Evolutionary conservation across 2,329 filamentous ascomycete species (phyloP), one percentile per base, ranked within the genome.

Genomic region (Waltergamsia citrina): DNA sequence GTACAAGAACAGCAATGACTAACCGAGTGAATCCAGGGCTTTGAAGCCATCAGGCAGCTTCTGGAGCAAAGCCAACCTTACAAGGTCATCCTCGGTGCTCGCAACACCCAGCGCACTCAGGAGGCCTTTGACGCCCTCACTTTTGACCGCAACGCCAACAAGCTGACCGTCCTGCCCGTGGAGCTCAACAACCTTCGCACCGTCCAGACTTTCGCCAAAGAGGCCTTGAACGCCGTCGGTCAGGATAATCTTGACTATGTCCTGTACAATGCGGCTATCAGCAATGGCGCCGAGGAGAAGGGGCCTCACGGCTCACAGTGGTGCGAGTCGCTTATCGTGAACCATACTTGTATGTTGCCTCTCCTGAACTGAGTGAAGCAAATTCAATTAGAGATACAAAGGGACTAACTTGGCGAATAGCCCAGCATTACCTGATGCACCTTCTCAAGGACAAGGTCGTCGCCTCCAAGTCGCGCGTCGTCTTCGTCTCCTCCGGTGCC

Each of bases 371-470:
- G 19, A 4, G 11, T 31, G 15, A n/a, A 12, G 11, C 12, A 33
- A 28, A 21, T 14, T 7, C n/a, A 25, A 29, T 15, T 20, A 9
- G 21, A 31, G 9, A 16, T 8, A n/a, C 8, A 24, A 24, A 8
- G 22, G 22, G 22, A n/a, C 8, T 24, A 8, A 24, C 22, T 8
- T 24, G 16, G 12, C n/a, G 25, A 14, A 27, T 16, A 72, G 68
- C 69, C 5, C 69, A 73, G 36, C 68, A 72, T 43, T 73, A 73
- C 36, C 56, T 74, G 1, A 48, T 60, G 0, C 68, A 72, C 40
- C 50, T 71, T 4, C 46, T 74, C 19, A 56, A 57, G 4, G 59
- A 67, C 15, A 71, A 67, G 43, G 42, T 73, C 12, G 57, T 63
- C 4, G 51, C 54, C 4, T 69, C 65, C 20, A 56, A 54, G 32